These are phyloP conservation scores for Solanum etuberosum DNA, from an alignment of 257 asterid species.

Conservation along the genomic window DNA sequence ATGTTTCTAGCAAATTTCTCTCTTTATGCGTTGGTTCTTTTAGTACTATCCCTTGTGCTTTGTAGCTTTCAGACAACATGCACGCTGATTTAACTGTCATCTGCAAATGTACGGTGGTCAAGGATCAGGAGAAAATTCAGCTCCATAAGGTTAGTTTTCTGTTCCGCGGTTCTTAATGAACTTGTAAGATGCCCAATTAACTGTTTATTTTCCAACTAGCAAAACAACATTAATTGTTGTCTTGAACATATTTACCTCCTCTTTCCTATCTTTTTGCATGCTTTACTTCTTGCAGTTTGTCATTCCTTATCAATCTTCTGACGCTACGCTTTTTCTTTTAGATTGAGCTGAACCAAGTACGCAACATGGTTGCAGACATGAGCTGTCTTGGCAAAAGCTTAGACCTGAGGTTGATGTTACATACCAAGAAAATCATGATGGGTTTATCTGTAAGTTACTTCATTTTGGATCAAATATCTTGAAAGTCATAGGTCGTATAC, in stretches of 20 bases:
- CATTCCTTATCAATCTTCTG: background rate
- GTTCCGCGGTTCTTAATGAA: background rate
- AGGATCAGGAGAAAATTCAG: constrained; percentile 20
- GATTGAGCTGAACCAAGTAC: constrained; percentile 34
- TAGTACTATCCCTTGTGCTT: background rate
- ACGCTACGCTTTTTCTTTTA: background rate
- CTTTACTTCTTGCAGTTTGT: background rate
- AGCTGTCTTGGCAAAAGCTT: constrained; percentile 32
- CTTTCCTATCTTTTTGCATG: background rate
- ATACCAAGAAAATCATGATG: constrained; percentile 19
- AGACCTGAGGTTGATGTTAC: constrained; percentile 42
- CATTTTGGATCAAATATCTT: background rate
- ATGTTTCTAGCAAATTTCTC: background rate
- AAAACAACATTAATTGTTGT: background rate
- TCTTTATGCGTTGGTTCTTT: background rate
- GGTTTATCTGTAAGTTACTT: constrained; percentile 23
- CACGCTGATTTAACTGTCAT: constrained; percentile 26
- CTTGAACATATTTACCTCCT: background rate
- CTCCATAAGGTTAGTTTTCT: constrained; percentile 28
- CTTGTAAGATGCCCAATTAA: background rate
- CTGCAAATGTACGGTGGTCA: constrained; percentile 30
- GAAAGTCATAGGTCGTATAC: background rate
- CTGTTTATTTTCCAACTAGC: background rate
- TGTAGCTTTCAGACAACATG: constrained; percentile 27
- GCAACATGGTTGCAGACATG: constrained; percentile 38